A percentile compares a stretch with the other conserved stretches of the same genome.
These are phyloP conservation scores for Dianthus caryophyllus DNA, from an alignment of 148 eudicot species.

Conservation along the genomic window DNA sequence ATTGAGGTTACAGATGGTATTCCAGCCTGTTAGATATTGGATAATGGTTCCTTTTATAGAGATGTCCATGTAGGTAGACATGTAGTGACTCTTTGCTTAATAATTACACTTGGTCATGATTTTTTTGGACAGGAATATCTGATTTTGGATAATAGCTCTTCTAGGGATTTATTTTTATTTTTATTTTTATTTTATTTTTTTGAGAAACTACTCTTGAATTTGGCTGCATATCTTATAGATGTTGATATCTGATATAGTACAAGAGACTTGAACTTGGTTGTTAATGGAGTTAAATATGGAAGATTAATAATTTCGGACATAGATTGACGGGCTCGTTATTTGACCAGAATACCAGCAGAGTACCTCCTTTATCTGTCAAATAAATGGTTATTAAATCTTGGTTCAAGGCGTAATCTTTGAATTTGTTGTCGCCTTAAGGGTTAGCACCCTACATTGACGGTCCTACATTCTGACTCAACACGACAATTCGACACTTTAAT, in stretches of 20 bases:
- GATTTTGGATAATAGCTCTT: neutral
- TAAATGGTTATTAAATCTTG: neutral
- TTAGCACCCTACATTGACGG: too few species aligned
- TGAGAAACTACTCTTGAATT: neutral
- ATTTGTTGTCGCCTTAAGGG: too few species aligned
- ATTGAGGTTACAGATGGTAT: slow-evolving; percentile 16
- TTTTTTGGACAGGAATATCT: too few species aligned
- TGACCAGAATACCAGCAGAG: slow-evolving; percentile 13
- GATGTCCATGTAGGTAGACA: too few species aligned
- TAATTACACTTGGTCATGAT: too few species aligned
- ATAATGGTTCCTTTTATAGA: slow-evolving; percentile 1
- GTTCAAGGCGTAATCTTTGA: too few species aligned
- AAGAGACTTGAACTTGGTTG: neutral
- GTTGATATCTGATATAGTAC: neutral
- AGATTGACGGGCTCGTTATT: neutral
- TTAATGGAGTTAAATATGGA: neutral
- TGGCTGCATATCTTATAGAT: neutral
- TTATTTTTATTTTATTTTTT: too few species aligned
- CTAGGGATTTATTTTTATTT: neutral
- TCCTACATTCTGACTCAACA: neutral
- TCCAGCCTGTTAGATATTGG: slow-evolving; percentile 29
- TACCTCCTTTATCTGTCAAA: neutral
- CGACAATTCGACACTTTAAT: neutral
- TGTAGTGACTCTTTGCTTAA: too few species aligned
- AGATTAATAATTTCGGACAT: slow-evolving; percentile 4